These are phyloP conservation scores for Solanum aculeatissimum DNA, from an alignment of 305 asterid species.

Conservation along the genomic window DNA sequence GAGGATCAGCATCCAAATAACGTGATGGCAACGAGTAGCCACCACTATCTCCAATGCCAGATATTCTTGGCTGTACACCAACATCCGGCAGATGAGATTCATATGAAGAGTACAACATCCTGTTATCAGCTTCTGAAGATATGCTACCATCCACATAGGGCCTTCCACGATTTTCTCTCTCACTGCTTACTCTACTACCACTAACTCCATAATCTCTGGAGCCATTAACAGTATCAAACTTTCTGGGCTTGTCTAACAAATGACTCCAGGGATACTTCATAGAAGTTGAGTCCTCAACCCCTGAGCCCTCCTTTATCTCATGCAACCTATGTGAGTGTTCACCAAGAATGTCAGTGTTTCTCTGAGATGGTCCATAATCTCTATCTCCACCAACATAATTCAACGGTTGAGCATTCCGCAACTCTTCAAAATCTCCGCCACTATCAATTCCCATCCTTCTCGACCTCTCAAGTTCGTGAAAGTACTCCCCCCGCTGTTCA, in stretches of 20 bases:
- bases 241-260: slow-evolving; percentile 20
- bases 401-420: slow-evolving; percentile 3
- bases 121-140: slow-evolving; percentile 3
- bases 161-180: slow-evolving; percentile 19
- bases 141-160: not conserved
- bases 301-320: slow-evolving; percentile 13
- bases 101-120: slow-evolving; percentile 10
- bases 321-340: slow-evolving; percentile 9
- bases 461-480: slow-evolving; percentile 1
- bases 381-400: slow-evolving; percentile 8
- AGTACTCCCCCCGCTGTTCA: not conserved
- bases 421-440: slow-evolving; percentile 13
- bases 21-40: slow-evolving; percentile 13
- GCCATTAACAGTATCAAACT: slow-evolving; percentile 14
- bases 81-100: slow-evolving; percentile 5
- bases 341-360: slow-evolving; percentile 13
- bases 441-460: slow-evolving; percentile 12
- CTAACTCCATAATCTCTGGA: slow-evolving; percentile 11
- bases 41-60: slow-evolving; percentile 17
- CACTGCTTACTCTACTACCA: slow-evolving; percentile 17
- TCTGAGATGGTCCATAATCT: not conserved
- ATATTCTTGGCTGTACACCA: slow-evolving; percentile 8
- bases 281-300: slow-evolving; percentile 20
- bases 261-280: slow-evolving; percentile 19
- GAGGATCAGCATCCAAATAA: slow-evolving; percentile 6